Base-by-base conservation (phyloP, 1,284 basidiomycete species). In the Takashimella koratensis region DNA sequence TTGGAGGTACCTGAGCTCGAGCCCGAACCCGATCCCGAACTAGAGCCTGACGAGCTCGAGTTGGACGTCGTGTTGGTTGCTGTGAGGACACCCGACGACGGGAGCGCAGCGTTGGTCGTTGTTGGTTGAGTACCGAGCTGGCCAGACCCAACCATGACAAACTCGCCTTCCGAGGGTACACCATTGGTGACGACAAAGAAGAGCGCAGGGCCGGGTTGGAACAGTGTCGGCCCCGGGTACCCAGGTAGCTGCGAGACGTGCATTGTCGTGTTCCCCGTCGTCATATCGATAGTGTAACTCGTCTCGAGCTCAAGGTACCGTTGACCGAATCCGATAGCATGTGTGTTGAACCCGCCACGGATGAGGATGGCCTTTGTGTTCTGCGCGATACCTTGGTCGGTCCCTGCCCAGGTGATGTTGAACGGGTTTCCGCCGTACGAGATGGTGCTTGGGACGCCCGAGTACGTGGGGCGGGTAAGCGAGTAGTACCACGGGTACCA, bases 331-430 rank as follows among this genome's bases (percentile, higher is more conserved):
- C 61, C 94, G 84, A 97, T 89, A 23, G 86, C 92, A 74, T 97
- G 94, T 0, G 92, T 97, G 19, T 91, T 91, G 81, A 94, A 98
- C 13, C 94, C 95, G 25, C 86, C 82, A 54, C 95, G 87, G 57
- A 90, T 80, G 61, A 98, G 76, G 53, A 86, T 83, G 20, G 84
- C 87, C 41, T 92, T 88, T 64, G 86, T 86, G 40, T 23, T 36
- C 54, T 74, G 51, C 23, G 67, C 67, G n/a, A 63, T 54, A 19
- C 63, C 55, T 51, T 71, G 62, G 55, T 84, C 79, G 25, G 88
- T 88, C 64, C 79, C 69, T 40, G 80, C 77, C 20, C 91, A 76
- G 12, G 79, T 77, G 43, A 95, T 77, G 71, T 89, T 82, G 77
- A 97, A 97, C 43, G 81, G 78, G 47, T 78, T 65, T n/a, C 95